Evolutionary conservation across 768 basidiomycete genomes (phyloP).

Genomic region (Heimioporus sp.): DNA sequence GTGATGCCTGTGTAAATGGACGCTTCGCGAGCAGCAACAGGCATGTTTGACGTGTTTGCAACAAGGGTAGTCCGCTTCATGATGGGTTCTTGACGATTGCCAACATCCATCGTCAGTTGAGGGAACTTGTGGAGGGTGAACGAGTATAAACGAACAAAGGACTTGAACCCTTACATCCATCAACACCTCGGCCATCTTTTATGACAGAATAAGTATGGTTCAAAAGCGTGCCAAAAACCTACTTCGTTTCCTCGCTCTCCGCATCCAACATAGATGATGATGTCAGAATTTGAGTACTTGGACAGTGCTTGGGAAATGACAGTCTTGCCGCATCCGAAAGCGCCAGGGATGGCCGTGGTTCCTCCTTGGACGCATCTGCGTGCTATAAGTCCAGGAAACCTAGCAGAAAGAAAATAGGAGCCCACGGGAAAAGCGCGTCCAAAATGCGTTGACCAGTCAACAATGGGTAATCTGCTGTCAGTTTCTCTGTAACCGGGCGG

Average conservation of each 20-base stretch:
- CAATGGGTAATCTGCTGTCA: constrained; percentile 88
- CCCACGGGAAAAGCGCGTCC: constrained; percentile 94
- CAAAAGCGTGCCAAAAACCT: constrained; percentile 36
- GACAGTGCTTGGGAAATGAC: constrained; percentile 98
- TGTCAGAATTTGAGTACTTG: constrained; percentile 98
- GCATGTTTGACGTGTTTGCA: constrained; percentile 99
- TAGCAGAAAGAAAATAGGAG: constrained; percentile 8
- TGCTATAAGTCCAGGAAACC: background rate
- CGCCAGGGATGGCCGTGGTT: constrained; percentile 96
- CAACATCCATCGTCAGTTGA: constrained; percentile 87
- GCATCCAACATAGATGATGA: constrained; percentile 98
- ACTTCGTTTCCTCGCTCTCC: constrained; percentile 98
- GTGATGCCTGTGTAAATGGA: constrained; percentile 99
- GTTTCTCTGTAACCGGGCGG: constrained; percentile 92
- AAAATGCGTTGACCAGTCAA: constrained; percentile 96
- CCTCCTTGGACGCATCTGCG: constrained; percentile 91
- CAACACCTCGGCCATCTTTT: constrained; percentile 96
- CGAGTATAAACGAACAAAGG: constrained; percentile 2
- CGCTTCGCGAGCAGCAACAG: constrained; percentile 97
- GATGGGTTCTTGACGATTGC: constrained; percentile 94
- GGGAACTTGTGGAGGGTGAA: constrained; percentile 59
- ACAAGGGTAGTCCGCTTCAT: constrained; percentile 99
- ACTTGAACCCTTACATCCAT: constrained; percentile 67
- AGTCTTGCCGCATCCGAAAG: constrained; percentile 98
- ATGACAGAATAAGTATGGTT: constrained; percentile 7